These are phyloP conservation scores for Verticillium nonalfalfae DNA, from an alignment of 2,329 filamentous ascomycete genomes.

Conservation along the genomic window DNA sequence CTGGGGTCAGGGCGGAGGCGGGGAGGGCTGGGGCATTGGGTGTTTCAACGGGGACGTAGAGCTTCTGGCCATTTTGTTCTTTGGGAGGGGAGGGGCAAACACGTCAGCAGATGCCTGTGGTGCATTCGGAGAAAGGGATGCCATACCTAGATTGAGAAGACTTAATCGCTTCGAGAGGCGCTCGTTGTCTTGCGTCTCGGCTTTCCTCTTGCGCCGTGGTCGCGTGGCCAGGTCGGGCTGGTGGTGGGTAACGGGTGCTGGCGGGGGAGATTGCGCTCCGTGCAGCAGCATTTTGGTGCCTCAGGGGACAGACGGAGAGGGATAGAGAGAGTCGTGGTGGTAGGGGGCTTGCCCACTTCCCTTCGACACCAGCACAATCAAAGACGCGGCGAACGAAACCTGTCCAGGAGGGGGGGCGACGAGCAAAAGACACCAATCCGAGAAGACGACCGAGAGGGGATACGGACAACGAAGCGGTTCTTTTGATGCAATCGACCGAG, in stretches of 20 bases:
- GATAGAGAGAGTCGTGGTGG: neutral
- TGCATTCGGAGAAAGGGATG: conserved; percentile 8
- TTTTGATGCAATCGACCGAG: neutral
- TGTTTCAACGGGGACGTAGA: conserved; percentile 60
- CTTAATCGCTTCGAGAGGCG: conserved; percentile 81
- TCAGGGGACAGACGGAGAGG: neutral
- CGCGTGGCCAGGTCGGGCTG: neutral
- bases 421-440: neutral
- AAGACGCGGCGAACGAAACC: neutral
- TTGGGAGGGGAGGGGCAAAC: conserved; percentile 12
- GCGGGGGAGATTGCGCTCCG: conserved; percentile 18
- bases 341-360: neutral
- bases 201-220: conserved; percentile 50
- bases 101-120: conserved; percentile 11
- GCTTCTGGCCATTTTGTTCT: conserved; percentile 58
- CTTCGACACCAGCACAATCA: neutral
- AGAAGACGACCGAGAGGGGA: neutral
- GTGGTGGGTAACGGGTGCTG: conserved; percentile 7
- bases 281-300: conserved; percentile 25
- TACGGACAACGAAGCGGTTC: neutral
- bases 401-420: neutral
- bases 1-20: conserved; percentile 7
- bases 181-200: conserved; percentile 56
- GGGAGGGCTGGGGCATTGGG: conserved; percentile 17
- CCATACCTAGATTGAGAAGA: conserved; percentile 71